Percentiles rank a stretch among this genome's conserved stretches.
phyloP scores from a whole-genome alignment of 2,329 filamentous ascomycete species.

The Diplocarpon rosae region DNA sequence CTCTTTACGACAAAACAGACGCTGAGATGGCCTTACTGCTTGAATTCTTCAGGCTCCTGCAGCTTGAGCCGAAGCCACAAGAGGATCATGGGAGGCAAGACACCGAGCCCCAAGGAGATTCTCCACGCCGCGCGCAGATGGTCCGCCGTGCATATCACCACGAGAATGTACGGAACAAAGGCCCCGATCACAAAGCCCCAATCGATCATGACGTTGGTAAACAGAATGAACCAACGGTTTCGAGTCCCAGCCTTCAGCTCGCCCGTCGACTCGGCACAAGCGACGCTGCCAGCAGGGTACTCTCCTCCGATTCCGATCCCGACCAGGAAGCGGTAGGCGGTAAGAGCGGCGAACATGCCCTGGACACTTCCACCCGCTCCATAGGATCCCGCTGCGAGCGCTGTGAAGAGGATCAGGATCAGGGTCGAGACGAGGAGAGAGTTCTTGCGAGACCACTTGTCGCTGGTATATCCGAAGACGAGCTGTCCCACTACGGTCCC shows the following conservation, averaged over 20 bases:
- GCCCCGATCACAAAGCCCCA: conserved; percentile 65
- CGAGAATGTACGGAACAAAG: conserved; percentile 60
- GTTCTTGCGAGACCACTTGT: conserved; percentile 77
- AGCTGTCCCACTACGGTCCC: conserved; percentile 78
- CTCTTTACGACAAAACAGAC: neutral
- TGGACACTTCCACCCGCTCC: conserved; percentile 54
- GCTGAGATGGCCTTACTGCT: conserved; percentile 24
- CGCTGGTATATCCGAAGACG: conserved; percentile 68
- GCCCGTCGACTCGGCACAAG: conserved; percentile 71
- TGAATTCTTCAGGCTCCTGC: conserved; percentile 69
- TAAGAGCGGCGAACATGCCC: conserved; percentile 68
- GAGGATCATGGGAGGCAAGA: conserved; percentile 64
- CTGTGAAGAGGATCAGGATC: conserved; percentile 77
- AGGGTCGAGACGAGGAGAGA: conserved; percentile 70
- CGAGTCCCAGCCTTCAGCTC: conserved; percentile 70
- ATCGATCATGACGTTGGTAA: conserved; percentile 83
- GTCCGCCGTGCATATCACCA: conserved; percentile 39
- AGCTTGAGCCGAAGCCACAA: conserved; percentile 62
- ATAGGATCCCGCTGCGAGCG: conserved; percentile 67
- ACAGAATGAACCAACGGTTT: conserved; percentile 87
- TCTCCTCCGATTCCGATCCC: conserved; percentile 74
- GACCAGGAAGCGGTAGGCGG: conserved; percentile 75
- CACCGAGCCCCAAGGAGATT: conserved; percentile 64
- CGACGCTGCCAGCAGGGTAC: conserved; percentile 75
- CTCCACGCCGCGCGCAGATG: conserved; percentile 73